Conservation (phyloP, 2,329 filamentous ascomycete species). For the Leptographium procerum region DNA sequence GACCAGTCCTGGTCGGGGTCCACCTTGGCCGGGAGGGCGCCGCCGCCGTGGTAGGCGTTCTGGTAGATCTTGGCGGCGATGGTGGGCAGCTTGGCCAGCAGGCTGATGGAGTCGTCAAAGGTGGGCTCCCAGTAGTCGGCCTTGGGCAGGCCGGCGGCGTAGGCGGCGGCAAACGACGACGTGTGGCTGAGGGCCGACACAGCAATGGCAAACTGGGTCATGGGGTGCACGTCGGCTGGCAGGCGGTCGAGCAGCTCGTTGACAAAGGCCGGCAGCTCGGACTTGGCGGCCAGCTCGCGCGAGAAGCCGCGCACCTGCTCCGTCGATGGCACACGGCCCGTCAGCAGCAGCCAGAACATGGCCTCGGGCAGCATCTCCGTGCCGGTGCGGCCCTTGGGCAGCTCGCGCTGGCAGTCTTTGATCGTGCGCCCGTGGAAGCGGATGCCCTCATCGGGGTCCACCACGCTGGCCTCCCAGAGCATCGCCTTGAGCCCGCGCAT, state of each 20-base stretch:
- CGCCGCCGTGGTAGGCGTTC: slow-evolving; percentile 67
- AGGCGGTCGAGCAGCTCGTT: slow-evolving; percentile 82
- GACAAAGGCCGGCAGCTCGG: slow-evolving; percentile 70
- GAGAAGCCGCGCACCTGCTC: slow-evolving; percentile 74
- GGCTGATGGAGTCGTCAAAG: slow-evolving; percentile 86
- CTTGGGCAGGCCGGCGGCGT: slow-evolving; percentile 84
- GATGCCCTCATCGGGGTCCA: slow-evolving; percentile 94
- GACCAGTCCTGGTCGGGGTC: slow-evolving; percentile 90
- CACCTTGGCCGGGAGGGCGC: slow-evolving; percentile 61
- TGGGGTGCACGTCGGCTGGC: slow-evolving; percentile 83
- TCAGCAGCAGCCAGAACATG: slow-evolving; percentile 99
- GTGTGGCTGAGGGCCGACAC: slow-evolving; percentile 94
- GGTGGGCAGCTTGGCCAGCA: slow-evolving; percentile 91
- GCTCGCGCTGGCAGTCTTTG: slow-evolving; percentile 89
- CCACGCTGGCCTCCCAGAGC: slow-evolving; percentile 96
- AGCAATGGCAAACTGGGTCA: slow-evolving; percentile 95
- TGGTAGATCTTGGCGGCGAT: slow-evolving; percentile 98
- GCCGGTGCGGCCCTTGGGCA: slow-evolving; percentile 83
- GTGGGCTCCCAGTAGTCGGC: slow-evolving; percentile 98
- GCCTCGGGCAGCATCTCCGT: slow-evolving; percentile 97
- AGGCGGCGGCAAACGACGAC: slow-evolving; percentile 85
- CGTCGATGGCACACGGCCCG: slow-evolving; percentile 77
- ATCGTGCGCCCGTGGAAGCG: slow-evolving; percentile 97
- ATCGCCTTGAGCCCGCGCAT: slow-evolving; percentile 97
- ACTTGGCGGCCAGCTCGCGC: slow-evolving; percentile 76